Conservation (phyloP, 805 yeast species). For the Candida morakotiae region DNA sequence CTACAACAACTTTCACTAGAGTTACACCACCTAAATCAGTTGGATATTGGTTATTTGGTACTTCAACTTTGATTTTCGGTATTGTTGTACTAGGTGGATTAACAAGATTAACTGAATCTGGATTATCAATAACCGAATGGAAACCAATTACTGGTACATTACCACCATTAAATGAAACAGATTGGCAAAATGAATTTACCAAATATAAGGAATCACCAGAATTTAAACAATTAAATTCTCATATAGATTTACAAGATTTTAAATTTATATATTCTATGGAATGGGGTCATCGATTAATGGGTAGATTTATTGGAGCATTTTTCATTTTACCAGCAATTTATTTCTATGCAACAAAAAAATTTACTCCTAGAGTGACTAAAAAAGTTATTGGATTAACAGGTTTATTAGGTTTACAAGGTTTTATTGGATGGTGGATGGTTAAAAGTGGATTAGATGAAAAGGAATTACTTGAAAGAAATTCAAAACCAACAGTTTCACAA, state of each 20-base stretch:
- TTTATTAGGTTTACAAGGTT: conserved; percentile 88
- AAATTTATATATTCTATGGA: conserved; percentile 95
- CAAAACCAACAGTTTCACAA: conserved; percentile 97
- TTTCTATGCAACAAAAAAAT: conserved; percentile 62
- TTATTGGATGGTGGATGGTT: conserved; percentile 99
- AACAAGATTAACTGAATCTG: conserved; percentile 93
- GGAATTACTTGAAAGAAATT: conserved; percentile 69
- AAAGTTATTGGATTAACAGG: conserved; percentile 70
- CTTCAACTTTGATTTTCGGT: conserved; percentile 87
- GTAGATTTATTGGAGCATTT: conserved; percentile 82
- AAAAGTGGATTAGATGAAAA: conserved; percentile 86
- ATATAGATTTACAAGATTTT: conserved; percentile 86
- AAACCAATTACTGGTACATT: conserved; percentile 93
- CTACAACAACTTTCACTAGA: conserved; percentile 1
- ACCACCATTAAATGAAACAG: conserved; percentile 77
- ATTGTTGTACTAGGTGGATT: conserved; percentile 96
- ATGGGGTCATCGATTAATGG: conserved; percentile 94
- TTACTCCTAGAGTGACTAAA: conserved; percentile 63
- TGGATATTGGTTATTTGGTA: conserved; percentile 85
- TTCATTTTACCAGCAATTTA: conserved; percentile 83
- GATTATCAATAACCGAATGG: conserved; percentile 97
- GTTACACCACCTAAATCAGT: conserved; percentile 37
- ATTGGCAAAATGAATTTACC: conserved; percentile 83
- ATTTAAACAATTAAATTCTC: conserved; percentile 82
- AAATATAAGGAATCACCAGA: conserved; percentile 88